These are phyloP conservation scores for Microbotryomycetes sp. DNA, from an alignment of 1,284 basidiomycete species.

Conservation along the genomic window DNA sequence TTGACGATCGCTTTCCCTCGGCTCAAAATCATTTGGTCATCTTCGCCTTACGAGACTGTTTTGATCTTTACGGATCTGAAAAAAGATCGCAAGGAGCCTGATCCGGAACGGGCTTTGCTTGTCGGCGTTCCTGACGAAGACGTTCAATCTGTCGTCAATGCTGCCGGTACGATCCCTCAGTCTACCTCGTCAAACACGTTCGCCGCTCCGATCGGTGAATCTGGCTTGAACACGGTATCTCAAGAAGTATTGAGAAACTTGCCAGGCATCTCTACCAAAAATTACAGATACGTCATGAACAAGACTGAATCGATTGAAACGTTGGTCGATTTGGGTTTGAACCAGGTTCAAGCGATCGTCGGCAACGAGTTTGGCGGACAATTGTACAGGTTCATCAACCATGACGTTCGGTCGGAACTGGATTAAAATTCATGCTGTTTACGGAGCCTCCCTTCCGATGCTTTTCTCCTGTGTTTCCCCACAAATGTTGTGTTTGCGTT, in stretches of 20 bases:
- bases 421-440: not conserved
- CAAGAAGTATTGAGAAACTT: slow-evolving; percentile 66
- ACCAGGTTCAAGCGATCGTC: slow-evolving; percentile 64
- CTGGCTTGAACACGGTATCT: slow-evolving; percentile 56
- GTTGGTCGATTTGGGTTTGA: slow-evolving; percentile 50
- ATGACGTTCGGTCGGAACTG: slow-evolving; percentile 43
- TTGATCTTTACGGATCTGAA: slow-evolving; percentile 93
- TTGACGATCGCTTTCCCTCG: slow-evolving; percentile 84
- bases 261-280: slow-evolving; percentile 61
- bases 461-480: too few relatives aligned
- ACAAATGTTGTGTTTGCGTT: too few relatives aligned
- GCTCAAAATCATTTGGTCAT: slow-evolving; percentile 92
- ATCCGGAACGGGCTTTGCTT: slow-evolving; percentile 62
- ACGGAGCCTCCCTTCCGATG: too few relatives aligned
- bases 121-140: slow-evolving; percentile 60
- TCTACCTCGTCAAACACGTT: slow-evolving; percentile 1
- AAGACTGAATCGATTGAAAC: slow-evolving; percentile 67
- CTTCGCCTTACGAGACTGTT: slow-evolving; percentile 83
- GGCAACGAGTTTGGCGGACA: slow-evolving; percentile 73
- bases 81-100: slow-evolving; percentile 71
- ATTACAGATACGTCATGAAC: slow-evolving; percentile 75
- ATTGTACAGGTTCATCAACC: slow-evolving; percentile 74
- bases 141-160: not conserved
- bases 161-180: slow-evolving; percentile 17
- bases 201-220: slow-evolving; percentile 50